A percentile compares a stretch with the other conserved stretches of the same genome.
Conservation (phyloP, 2,329 filamentous ascomycete species). For the Botrytis fabae region DNA sequence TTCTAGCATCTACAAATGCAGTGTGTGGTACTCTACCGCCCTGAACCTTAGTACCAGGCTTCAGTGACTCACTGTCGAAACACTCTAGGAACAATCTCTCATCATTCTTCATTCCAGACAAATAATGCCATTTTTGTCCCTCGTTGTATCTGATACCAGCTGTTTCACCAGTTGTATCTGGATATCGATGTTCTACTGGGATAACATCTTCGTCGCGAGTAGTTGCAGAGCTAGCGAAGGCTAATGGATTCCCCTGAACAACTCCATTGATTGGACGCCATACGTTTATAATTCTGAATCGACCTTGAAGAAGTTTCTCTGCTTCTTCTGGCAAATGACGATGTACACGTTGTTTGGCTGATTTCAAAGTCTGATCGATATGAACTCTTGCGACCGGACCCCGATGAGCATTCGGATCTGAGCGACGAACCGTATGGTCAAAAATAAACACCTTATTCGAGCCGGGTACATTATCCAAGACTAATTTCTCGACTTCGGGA, state of each 20-base stretch:
- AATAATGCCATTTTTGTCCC: constrained; percentile 41
- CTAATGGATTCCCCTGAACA: constrained; percentile 38
- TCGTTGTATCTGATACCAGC: constrained; percentile 39
- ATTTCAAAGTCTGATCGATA: constrained; percentile 75
- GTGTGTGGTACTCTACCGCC: constrained; percentile 54
- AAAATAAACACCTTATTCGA: constrained; percentile 70
- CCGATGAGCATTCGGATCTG: constrained; percentile 57
- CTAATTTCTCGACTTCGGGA: constrained; percentile 73
- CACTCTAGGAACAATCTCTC: constrained; percentile 41
- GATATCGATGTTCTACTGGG: constrained; percentile 40
- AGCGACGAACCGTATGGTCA: constrained; percentile 83
- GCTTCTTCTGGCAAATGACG: constrained; percentile 68
- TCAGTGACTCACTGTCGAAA: constrained; percentile 45
- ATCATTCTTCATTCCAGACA: constrained; percentile 40
- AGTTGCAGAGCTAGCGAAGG: constrained; percentile 37
- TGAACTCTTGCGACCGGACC: constrained; percentile 72
- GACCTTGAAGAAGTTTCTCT: constrained; percentile 61
- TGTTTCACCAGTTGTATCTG: constrained; percentile 38
- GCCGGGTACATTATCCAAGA: constrained; percentile 67
- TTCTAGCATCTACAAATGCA: constrained; percentile 76
- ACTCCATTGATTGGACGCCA: constrained; percentile 54
- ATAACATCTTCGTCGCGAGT: constrained; percentile 39
- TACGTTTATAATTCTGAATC: constrained; percentile 84
- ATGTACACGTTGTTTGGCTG: constrained; percentile 66
- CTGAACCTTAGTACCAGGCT: constrained; percentile 49